Percentiles rank a stretch among this genome's conserved stretches.
Conservation (phyloP, 495 filamentous ascomycete genomes). For the Lophium mytilinum region DNA sequence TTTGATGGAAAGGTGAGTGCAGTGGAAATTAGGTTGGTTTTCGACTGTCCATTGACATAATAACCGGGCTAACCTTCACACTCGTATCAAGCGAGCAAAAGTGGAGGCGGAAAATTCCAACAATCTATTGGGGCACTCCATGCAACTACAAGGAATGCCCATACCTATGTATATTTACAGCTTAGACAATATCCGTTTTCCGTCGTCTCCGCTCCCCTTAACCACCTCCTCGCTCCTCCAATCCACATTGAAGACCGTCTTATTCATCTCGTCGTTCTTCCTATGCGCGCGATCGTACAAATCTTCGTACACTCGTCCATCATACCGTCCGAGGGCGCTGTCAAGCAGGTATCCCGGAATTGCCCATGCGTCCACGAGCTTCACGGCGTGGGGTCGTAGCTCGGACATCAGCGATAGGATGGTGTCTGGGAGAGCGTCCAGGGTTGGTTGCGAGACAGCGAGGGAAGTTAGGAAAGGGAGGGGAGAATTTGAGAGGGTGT, state of each 20-base stretch:
- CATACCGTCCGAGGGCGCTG: conserved; percentile 41
- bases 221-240: conserved; percentile 45
- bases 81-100: too few relatives aligned
- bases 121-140: too few relatives aligned
- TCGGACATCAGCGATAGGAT: conserved; percentile 38
- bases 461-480: conserved; percentile 34
- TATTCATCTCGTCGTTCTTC: conserved; percentile 39
- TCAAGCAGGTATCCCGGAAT: conserved; percentile 44
- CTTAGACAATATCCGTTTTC: conserved; percentile 28
- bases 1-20: too few relatives aligned
- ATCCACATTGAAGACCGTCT: conserved; percentile 41
- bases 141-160: too few relatives aligned
- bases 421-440: conserved; percentile 31
- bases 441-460: conserved; percentile 30
- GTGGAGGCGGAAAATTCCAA: too few relatives aligned
- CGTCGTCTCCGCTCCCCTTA: conserved; percentile 33
- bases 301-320: conserved; percentile 45
- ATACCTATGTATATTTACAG: too few relatives aligned
- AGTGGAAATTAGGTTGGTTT: too few relatives aligned
- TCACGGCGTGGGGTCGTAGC: conserved; percentile 42
- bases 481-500: conserved; percentile 36
- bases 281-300: conserved; percentile 41
- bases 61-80: too few relatives aligned
- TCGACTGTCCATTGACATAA: too few relatives aligned
- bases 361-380: conserved; percentile 41